Evolutionary conservation across 2,329 filamentous ascomycete genomes (phyloP), one percentile per base, ranked within the genome.

Genomic region (Fusarium kyushuense): DNA sequence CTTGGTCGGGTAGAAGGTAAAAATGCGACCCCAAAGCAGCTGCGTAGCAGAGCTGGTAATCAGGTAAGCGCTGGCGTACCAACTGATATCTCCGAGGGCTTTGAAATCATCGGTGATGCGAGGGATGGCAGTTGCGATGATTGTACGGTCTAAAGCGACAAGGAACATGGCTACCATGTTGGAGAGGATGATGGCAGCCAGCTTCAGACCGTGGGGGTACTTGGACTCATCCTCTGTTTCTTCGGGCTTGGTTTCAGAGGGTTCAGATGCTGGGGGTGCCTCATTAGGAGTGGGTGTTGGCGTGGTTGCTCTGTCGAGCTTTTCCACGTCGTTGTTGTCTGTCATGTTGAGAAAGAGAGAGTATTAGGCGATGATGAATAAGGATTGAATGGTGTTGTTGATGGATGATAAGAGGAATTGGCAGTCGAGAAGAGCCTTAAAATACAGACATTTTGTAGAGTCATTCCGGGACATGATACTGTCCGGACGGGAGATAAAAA

Each of bases 141-240:
- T 58, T n/a, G 54, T 58, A 10, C 54, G 46, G 32, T 58, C 54
- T 10, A 58, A n/a, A n/a, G 54, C 54, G 32, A 58, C 54, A 16
- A 52, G 48, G 41, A 58, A 58, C 55, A 58, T 58, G 55, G 55
- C 55, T 6, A 58, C 55, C 55, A 58, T 58, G 21, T 54, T 58
- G 33, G 55, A 54, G 33, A 46, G 47, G 10, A 58, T 46, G 27
- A 58, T 54, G 19, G 35, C 48, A 25, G 48, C 55, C 17, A 58
- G 19, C 4, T 58, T 58, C 11, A 58, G 30, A 25, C 55, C 55
- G 23, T 46, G 41, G 48, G 48, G 55, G 23, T 53, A 45, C 19
- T 46, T 36, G 16, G 55, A 38, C 40, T 54, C 55, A 46, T 53
- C 54, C 32, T 54, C 30, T n/a, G 25, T 25, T 12, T 29, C 5